Evolutionary conservation across 306 rosid species (phyloP), one percentile per base, ranked within the genome.

Genomic region (Citrullus colocynthis): DNA sequence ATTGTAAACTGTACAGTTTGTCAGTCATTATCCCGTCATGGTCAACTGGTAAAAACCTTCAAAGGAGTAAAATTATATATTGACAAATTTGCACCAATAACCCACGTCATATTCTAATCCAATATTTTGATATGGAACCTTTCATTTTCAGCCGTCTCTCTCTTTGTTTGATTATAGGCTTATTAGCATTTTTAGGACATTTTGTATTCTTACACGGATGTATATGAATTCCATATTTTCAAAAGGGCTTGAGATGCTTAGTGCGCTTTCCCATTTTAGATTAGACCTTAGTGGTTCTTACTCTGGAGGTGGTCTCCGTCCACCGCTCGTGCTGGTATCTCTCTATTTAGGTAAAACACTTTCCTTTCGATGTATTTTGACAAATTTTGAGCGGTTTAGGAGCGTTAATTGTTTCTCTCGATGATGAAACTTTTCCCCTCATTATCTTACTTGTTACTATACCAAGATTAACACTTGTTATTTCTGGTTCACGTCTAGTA

Each of bases 401-500:
- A 9, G 10, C 60, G 28, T 55, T 55, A 56, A 2, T n/a, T 56
- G 6, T n/a, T 52, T 52, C 28, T 56, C 12, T 18, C 11, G 57
- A n/a, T n/a, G 24, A 56, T n/a, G 11, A 56, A 56, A 56, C 28
- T 56, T 56, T 56, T 7, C 28, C 60, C 60, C 60, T 18, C 4
- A 7, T n/a, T 52, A 52, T 52, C 57, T 52, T 16, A 52, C 28
- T 56, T 56, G 60, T 56, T 28, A 56, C 11, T 56, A 18, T 56
- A 56, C 0, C 57, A 60, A 32, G 24, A 64, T 4, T 9, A 64
- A 37, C 51, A 13, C 75, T 36, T 78, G 37, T 65, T 78, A 78
- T 78, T 78, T 16, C 32, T 34, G 37, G 54, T 65, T 65, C 54
- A 65, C 51, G 36, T 78, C 49, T 78, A 78, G 24, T 44, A 77